phyloP scores from a whole-genome alignment of 2,329 filamentous ascomycete species.

The Diaporthe sp. region DNA sequence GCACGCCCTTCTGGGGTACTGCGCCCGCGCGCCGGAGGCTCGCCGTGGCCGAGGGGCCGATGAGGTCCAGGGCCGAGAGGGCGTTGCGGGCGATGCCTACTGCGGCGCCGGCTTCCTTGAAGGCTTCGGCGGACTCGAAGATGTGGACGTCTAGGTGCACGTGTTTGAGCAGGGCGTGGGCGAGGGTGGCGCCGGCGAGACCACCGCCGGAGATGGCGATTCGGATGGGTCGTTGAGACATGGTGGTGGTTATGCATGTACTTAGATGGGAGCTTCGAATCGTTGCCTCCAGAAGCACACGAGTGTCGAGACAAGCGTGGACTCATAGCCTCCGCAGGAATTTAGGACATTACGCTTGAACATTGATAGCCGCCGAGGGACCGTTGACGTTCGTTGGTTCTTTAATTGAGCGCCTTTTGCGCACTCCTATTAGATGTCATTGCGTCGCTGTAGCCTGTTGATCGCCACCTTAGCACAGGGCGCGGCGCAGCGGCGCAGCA shows the following conservation, averaged over 20 bases:
- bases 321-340: not conserved
- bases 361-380: too few relatives aligned
- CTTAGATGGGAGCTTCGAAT: not conserved
- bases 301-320: not conserved
- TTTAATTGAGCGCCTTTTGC: not conserved
- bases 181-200: conserved; percentile 42
- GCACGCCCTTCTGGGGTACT: conserved; percentile 12
- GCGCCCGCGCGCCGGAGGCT: conserved; percentile 36
- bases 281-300: not conserved
- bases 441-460: not conserved
- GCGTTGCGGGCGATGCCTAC: conserved; percentile 23
- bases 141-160: conserved; percentile 33
- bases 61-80: not conserved
- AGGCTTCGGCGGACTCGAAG: conserved; percentile 17
- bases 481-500: conserved; percentile 3
- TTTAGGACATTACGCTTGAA: not conserved
- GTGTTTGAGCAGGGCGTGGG: conserved; percentile 23
- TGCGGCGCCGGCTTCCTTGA: conserved; percentile 12
- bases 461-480: not conserved
- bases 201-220: conserved; percentile 45
- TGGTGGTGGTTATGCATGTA: too few relatives aligned
- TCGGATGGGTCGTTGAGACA: conserved; percentile 35
- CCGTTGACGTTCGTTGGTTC: not conserved
- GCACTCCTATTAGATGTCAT: not conserved
- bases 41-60: conserved; percentile 7